These are phyloP conservation scores for Luzula sylvatica DNA, from an alignment of 176 grass and related monocot genomes.

Conservation along the genomic window DNA sequence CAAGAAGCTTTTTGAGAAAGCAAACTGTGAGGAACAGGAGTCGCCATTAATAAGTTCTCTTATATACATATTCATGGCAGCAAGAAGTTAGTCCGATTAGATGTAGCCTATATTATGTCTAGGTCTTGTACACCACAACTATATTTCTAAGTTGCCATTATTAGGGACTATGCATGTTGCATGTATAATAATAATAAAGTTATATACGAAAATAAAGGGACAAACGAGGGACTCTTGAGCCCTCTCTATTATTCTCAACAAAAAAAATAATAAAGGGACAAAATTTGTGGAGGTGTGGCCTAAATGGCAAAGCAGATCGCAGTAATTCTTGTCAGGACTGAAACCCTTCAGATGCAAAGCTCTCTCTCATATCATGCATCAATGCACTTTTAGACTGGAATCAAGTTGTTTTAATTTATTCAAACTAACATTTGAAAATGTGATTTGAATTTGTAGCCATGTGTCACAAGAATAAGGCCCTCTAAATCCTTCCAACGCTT, in stretches of 20 bases:
- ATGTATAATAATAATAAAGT: no score
- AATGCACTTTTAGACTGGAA: not conserved
- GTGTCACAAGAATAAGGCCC: conserved; percentile 11
- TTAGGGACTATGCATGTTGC: no score
- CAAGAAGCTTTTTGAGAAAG: conserved; percentile 5
- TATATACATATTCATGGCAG: no score
- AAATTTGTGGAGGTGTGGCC: conserved; percentile 2
- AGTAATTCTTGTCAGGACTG: conserved; percentile 15
- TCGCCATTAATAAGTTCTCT: conserved; percentile 3
- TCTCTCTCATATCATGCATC: not conserved
- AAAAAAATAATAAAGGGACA: not conserved
- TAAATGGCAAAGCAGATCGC: conserved; percentile 21
- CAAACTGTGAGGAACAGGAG: conserved; percentile 19
- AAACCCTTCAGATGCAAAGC: not conserved
- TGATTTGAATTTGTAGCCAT: conserved; percentile 18
- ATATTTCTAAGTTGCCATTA: conserved; percentile 8
- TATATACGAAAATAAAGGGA: not conserved
- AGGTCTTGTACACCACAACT: not conserved
- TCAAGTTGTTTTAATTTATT: not conserved
- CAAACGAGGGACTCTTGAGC: not conserved
- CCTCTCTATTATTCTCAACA: no score
- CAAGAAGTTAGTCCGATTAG: not conserved
- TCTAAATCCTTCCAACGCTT: conserved; percentile 15
- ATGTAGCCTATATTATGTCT: conserved; percentile 9
- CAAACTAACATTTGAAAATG: not conserved